Percentiles rank a stretch among this genome's conserved stretches.
Evolutionary conservation across 179 eudicot genomes (phyloP).

Genomic region (Dionaea muscipula): DNA sequence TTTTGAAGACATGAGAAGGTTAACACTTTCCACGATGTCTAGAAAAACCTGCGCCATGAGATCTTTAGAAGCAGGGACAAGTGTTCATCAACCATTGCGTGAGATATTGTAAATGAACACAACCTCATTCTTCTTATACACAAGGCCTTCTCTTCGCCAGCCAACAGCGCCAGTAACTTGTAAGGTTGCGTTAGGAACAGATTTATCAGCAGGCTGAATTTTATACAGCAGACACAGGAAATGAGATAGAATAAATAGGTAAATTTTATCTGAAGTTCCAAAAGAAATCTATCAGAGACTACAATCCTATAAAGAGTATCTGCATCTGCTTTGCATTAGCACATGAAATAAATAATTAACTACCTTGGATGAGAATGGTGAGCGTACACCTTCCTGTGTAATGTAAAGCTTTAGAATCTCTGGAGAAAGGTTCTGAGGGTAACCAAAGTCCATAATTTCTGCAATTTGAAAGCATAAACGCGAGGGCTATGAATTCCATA

Average conservation of each 20-base stretch:
- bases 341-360: not conserved
- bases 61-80: constrained; percentile 9
- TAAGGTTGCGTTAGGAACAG: constrained; percentile 94
- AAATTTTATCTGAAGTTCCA: not conserved
- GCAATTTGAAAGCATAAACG: constrained; percentile 18
- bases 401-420: constrained; percentile 97
- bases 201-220: constrained; percentile 69
- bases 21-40: constrained; percentile 97
- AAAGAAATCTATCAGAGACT: not conserved
- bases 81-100: not conserved
- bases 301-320: not conserved
- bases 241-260: constrained; percentile 5
- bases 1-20: constrained; percentile 97
- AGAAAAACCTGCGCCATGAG: constrained; percentile 55
- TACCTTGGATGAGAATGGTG: constrained; percentile 98
- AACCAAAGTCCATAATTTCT: constrained; percentile 99
- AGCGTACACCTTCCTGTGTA: constrained; percentile 96
- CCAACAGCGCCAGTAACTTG: constrained; percentile 99
- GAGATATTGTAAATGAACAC: constrained; percentile 2
- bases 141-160: constrained; percentile 96
- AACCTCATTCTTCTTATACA: constrained; percentile 94
- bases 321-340: not conserved
- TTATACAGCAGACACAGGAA: constrained; percentile 15
- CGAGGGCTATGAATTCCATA: no score
- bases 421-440: constrained; percentile 95